Conservation (phyloP, 176 grass and related monocot species). For the Oryza glaberrima region DNA sequence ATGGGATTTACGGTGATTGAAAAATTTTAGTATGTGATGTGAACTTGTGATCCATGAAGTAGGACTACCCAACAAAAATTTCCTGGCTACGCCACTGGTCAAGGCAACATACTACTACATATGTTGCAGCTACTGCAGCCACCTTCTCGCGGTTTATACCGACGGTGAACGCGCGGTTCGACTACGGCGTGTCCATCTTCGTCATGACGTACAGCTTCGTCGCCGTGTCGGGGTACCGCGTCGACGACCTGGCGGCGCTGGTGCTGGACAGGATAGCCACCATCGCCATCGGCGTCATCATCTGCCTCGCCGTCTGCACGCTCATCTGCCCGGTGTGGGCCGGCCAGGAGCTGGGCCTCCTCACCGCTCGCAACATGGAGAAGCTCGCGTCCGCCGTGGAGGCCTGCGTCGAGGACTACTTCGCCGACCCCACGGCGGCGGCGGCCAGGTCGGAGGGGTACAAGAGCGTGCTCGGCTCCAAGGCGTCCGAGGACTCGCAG, state of each 20-base stretch:
- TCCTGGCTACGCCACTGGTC: no score
- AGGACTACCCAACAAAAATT: no score
- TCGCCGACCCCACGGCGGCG: neutral
- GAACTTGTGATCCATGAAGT: no score
- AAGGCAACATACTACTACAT: neutral
- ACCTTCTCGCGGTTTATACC: conserved; percentile 91
- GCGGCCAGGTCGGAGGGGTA: conserved; percentile 55
- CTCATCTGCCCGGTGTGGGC: conserved; percentile 83
- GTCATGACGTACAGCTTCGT: conserved; percentile 92
- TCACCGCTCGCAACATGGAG: conserved; percentile 73
- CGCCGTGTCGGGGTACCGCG: conserved; percentile 89
- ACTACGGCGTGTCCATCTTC: conserved; percentile 91
- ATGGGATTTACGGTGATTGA: no score
- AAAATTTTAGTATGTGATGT: no score
- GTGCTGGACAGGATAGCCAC: conserved; percentile 52
- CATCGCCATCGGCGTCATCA: conserved; percentile 65
- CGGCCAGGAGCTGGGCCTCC: conserved; percentile 71
- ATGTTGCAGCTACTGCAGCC: conserved; percentile 63
- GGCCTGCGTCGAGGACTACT: conserved; percentile 69
- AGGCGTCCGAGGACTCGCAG: conserved; percentile 87
- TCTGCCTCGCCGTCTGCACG: conserved; percentile 64
- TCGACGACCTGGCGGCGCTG: conserved; percentile 58
- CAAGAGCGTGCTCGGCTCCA: conserved; percentile 85
- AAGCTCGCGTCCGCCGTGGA: conserved; percentile 76
- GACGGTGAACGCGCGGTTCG: conserved; percentile 76